These are phyloP conservation scores for Hemileccinum rubropunctum DNA, from an alignment of 768 basidiomycete species.

Conservation along the genomic window DNA sequence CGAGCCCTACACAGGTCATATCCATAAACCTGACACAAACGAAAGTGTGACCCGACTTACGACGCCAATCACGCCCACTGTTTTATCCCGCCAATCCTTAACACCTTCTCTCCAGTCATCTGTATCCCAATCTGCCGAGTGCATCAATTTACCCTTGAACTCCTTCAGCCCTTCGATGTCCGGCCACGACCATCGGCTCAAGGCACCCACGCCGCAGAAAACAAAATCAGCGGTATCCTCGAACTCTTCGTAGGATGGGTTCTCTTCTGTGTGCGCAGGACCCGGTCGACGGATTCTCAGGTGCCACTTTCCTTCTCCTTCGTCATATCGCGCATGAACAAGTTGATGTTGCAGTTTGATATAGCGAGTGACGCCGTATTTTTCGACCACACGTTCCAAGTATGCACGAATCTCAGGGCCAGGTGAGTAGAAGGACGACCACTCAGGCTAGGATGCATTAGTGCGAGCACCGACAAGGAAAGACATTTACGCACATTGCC, in stretches of 20 bases:
- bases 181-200: slow-evolving; percentile 68
- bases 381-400: slow-evolving; percentile 51
- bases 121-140: slow-evolving; percentile 62
- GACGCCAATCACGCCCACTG: slow-evolving; percentile 58
- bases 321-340: slow-evolving; percentile 48
- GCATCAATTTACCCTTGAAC: slow-evolving; percentile 57
- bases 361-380: slow-evolving; percentile 51
- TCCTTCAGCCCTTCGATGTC: slow-evolving; percentile 54
- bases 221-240: slow-evolving; percentile 57
- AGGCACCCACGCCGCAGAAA: slow-evolving; percentile 49
- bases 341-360: slow-evolving; percentile 58
- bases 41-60: slow-evolving; percentile 28
- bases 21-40: neutral
- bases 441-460: slow-evolving; percentile 41
- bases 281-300: slow-evolving; percentile 43
- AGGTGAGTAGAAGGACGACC: slow-evolving; percentile 60
- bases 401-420: slow-evolving; percentile 59
- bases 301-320: slow-evolving; percentile 53
- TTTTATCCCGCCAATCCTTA: slow-evolving; percentile 49
- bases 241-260: slow-evolving; percentile 38
- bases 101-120: slow-evolving; percentile 45
- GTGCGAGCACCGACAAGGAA: neutral
- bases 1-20: slow-evolving; percentile 43
- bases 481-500: slow-evolving; percentile 37
- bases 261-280: slow-evolving; percentile 9